These are phyloP conservation scores for Eremothecium sinecaudum DNA, from an alignment of 1,139 yeast species.

Conservation along the genomic window DNA sequence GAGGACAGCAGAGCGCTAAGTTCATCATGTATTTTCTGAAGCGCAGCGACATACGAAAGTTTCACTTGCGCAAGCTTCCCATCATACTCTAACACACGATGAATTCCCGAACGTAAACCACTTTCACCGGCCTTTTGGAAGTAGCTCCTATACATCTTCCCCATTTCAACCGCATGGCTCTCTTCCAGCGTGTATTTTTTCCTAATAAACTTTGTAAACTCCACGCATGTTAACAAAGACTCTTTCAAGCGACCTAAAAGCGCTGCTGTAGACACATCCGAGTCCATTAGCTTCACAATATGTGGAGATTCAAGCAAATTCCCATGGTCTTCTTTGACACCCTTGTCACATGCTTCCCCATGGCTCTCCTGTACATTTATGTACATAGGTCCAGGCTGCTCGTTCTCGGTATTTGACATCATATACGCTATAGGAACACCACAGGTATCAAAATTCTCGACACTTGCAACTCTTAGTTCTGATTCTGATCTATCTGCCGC, in stretches of 20 bases:
- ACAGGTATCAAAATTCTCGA: too few species aligned
- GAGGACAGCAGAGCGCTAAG: conserved; percentile 61
- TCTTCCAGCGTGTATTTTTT: conserved; percentile 73
- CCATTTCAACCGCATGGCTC: conserved; percentile 64
- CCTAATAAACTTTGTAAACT: conserved; percentile 67
- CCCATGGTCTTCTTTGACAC: too few species aligned
- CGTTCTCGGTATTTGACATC: too few species aligned
- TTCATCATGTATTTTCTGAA: conserved; percentile 82
- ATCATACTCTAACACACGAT: conserved; percentile 64
- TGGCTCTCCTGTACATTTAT: too few species aligned
- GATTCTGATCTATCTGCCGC: too few species aligned
- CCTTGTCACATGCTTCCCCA: too few species aligned
- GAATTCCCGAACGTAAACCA: conserved; percentile 58
- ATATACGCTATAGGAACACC: too few species aligned
- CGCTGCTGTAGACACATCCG: conserved; percentile 57
- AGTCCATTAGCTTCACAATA: conserved; percentile 41
- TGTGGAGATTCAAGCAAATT: conserved; percentile 40
- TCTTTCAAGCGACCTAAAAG: conserved; percentile 68
- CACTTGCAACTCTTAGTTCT: too few species aligned
- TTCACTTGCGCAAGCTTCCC: conserved; percentile 69
- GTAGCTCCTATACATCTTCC: conserved; percentile 48
- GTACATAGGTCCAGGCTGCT: too few species aligned
- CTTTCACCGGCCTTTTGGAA: conserved; percentile 40
- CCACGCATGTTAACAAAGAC: conserved; percentile 73
- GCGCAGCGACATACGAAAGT: conserved; percentile 64